Percentiles rank a stretch among this genome's conserved stretches.
These are phyloP conservation scores for Paraphoma chrysanthemicola DNA, from an alignment of 2,329 filamentous ascomycete genomes.

Conservation along the genomic window DNA sequence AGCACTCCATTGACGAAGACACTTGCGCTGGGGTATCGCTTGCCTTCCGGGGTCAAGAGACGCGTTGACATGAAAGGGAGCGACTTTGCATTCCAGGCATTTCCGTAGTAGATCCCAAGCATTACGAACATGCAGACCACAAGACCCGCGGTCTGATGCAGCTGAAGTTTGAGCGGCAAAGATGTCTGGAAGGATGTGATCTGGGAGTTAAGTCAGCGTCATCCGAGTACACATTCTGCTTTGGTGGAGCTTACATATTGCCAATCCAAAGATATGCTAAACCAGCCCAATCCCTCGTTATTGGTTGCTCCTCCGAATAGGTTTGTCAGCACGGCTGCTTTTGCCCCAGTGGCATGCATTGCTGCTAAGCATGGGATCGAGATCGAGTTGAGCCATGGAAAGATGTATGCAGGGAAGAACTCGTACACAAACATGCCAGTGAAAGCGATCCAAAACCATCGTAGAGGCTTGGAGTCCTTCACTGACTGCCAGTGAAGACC, in stretches of 20 bases:
- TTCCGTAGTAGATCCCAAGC: constrained; percentile 21
- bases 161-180: constrained; percentile 19
- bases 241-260: constrained; percentile 13
- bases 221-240: not conserved
- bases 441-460: constrained; percentile 25
- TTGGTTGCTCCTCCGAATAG: constrained; percentile 20
- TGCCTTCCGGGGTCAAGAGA: constrained; percentile 14
- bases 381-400: constrained; percentile 22
- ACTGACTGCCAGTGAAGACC: constrained; percentile 23
- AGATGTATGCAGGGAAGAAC: constrained; percentile 24
- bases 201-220: not conserved
- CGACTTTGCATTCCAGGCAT: constrained; percentile 17
- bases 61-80: constrained; percentile 23
- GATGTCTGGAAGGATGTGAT: constrained; percentile 23
- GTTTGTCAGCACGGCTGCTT: constrained; percentile 16
- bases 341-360: constrained; percentile 19
- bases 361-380: constrained; percentile 22
- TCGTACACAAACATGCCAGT: constrained; percentile 22
- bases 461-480: constrained; percentile 18
- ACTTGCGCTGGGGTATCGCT: constrained; percentile 12
- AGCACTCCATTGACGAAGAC: constrained; percentile 18
- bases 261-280: constrained; percentile 20
- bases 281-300: constrained; percentile 19
- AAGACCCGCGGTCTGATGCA: constrained; percentile 16
- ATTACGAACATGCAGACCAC: constrained; percentile 17